phyloP scores from a whole-genome alignment of 306 rosid genomes.

The Casuarina glauca region DNA sequence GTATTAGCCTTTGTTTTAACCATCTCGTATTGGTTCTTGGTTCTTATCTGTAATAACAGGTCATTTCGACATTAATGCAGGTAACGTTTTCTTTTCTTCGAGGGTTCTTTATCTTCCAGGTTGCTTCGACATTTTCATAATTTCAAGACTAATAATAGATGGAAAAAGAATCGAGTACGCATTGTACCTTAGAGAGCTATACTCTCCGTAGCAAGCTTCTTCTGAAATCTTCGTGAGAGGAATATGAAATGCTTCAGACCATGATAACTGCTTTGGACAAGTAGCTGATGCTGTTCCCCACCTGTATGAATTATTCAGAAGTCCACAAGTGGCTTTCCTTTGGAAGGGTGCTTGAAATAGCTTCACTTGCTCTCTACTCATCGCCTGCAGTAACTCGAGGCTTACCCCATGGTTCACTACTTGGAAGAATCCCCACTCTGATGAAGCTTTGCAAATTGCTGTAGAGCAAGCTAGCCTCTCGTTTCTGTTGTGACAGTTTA shows the following conservation, averaged over 20 bases:
- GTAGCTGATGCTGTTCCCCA: slow-evolving; percentile 88
- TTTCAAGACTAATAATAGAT: no score
- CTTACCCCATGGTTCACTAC: slow-evolving; percentile 81
- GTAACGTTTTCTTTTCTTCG: no score
- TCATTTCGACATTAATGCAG: no score
- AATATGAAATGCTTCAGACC: slow-evolving; percentile 98
- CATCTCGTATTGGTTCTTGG: background rate
- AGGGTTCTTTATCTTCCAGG: no score
- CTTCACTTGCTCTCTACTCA: slow-evolving; percentile 69
- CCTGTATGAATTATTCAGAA: slow-evolving; percentile 70
- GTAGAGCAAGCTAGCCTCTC: slow-evolving; percentile 53
- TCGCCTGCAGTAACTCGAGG: slow-evolving; percentile 48
- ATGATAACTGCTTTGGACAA: slow-evolving; percentile 63
- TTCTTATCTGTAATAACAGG: no score
- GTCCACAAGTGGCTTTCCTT: slow-evolving; percentile 53
- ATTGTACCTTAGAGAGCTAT: slow-evolving; percentile 61
- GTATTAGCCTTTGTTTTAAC: slow-evolving; percentile 21
- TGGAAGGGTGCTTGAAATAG: slow-evolving; percentile 65
- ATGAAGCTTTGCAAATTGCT: slow-evolving; percentile 66
- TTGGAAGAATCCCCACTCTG: slow-evolving; percentile 91
- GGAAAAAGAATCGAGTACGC: background rate
- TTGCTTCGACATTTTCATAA: no score
- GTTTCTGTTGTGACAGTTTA: slow-evolving; percentile 37
- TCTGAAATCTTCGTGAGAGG: slow-evolving; percentile 78
- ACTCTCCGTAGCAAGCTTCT: slow-evolving; percentile 63